These are phyloP conservation scores for Bombardia bombarda DNA, from an alignment of 495 filamentous ascomycete genomes.

Conservation along the genomic window DNA sequence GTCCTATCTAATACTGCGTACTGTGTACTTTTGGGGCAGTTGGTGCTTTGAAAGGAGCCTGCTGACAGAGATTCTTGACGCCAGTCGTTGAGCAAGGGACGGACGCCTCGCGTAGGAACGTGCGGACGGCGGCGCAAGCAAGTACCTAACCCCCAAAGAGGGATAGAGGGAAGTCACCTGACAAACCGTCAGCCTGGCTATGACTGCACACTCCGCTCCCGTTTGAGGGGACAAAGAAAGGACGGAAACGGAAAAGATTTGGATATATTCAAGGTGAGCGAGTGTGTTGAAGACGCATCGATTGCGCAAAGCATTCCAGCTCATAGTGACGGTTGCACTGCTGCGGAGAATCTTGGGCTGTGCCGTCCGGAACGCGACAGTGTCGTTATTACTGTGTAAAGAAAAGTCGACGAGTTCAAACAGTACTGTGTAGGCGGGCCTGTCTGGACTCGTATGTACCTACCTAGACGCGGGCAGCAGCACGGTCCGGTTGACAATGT, in stretches of 20 bases:
- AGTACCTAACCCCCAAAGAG: too few relatives aligned
- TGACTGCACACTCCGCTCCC: background rate
- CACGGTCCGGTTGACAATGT: too few relatives aligned
- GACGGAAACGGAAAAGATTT: too few relatives aligned
- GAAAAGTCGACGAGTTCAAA: too few relatives aligned
- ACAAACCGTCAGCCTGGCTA: background rate
- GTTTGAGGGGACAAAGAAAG: background rate
- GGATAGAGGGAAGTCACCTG: background rate
- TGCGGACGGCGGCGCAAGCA: background rate
- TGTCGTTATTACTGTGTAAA: slow-evolving; percentile 3
- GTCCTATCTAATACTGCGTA: too few relatives aligned
- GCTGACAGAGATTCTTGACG: too few relatives aligned
- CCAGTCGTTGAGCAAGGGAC: too few relatives aligned
- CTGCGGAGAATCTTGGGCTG: slow-evolving; percentile 16
- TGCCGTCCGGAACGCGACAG: slow-evolving; percentile 17
- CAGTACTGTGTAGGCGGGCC: too few relatives aligned
- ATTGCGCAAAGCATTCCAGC: slow-evolving; percentile 7
- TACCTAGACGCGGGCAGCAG: too few relatives aligned
- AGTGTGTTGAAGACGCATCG: background rate
- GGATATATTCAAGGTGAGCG: background rate
- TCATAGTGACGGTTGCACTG: slow-evolving; percentile 13
- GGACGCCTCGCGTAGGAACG: background rate
- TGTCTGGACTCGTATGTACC: too few relatives aligned
- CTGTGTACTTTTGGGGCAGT: slow-evolving; percentile 11
- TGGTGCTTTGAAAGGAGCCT: background rate